phyloP scores from a whole-genome alignment of 768 basidiomycete species.

The Suillus decipiens region DNA sequence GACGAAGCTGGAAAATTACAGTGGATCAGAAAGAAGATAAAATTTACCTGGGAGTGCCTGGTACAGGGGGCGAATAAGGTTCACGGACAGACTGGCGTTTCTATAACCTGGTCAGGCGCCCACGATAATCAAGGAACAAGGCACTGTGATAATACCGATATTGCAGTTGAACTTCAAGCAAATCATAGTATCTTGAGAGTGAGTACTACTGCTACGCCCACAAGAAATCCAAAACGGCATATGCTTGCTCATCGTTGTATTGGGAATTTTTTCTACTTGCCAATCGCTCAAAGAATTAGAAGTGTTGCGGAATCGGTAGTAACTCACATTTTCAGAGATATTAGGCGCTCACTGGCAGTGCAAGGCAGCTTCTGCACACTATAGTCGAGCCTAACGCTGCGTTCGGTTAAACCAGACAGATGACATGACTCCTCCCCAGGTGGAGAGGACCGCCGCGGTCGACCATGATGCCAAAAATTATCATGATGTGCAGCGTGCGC shows the following conservation, averaged over 20 bases:
- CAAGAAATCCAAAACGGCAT: neutral
- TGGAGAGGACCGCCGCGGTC: neutral
- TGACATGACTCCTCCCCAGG: neutral
- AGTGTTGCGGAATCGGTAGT: neutral
- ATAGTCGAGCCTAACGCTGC: neutral
- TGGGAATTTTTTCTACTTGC: neutral
- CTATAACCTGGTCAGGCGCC: neutral
- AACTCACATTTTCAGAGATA: neutral
- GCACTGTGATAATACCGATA: neutral
- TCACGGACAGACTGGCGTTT: neutral
- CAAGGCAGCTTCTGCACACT: neutral
- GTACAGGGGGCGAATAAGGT: neutral
- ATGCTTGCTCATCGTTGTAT: neutral
- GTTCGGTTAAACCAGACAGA: neutral
- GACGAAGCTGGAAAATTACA: neutral
- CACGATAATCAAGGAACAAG: neutral
- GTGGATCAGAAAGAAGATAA: neutral
- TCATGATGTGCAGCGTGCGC: neutral
- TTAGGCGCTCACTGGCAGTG: neutral
- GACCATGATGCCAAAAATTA: neutral
- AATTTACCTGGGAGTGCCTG: neutral
- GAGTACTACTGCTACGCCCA: neutral
- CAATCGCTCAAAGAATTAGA: neutral
- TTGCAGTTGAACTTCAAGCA: neutral
- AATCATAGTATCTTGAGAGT: neutral